Evolutionary conservation across 805 yeast genomes (phyloP).

Genomic region (Suhomyces sp.): DNA sequence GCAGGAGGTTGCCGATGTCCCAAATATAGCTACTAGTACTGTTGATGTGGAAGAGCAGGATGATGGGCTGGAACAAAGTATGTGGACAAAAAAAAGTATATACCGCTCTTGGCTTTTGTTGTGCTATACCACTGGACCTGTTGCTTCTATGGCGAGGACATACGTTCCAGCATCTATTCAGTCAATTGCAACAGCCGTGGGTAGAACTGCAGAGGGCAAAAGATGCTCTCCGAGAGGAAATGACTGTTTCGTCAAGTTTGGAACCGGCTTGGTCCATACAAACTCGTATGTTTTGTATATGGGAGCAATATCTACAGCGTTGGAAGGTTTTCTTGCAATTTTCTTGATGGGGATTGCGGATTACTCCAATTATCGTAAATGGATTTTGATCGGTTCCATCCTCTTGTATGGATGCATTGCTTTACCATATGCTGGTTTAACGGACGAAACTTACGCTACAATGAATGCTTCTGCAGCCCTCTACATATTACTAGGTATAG

Average conservation of each 20-base stretch:
- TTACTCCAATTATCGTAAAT: conserved; percentile 34
- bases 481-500: conserved; percentile 28
- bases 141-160: conserved; percentile 38
- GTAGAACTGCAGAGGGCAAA: conserved; percentile 22
- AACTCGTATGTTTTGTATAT: conserved; percentile 38
- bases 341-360: conserved; percentile 41
- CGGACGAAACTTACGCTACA: conserved; percentile 15
- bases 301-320: conserved; percentile 34
- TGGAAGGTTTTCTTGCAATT: conserved; percentile 37
- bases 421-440: conserved; percentile 34
- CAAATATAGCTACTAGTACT: not conserved
- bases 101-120: conserved; percentile 36
- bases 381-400: conserved; percentile 30
- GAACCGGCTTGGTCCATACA: conserved; percentile 30
- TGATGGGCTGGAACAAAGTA: not conserved
- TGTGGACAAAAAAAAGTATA: conserved; percentile 18
- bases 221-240: conserved; percentile 27
- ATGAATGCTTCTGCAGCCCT: conserved; percentile 26
- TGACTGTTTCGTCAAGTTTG: conserved; percentile 38
- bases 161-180: conserved; percentile 42
- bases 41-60: conserved; percentile 3
- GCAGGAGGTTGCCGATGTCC: not conserved
- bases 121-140: conserved; percentile 43
- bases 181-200: conserved; percentile 31
- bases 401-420: conserved; percentile 32